Percentiles rank a stretch among this genome's conserved stretches.
Evolutionary conservation across 164 flowering plant genomes (phyloP).

Genomic region (Brasenia schreberi): DNA sequence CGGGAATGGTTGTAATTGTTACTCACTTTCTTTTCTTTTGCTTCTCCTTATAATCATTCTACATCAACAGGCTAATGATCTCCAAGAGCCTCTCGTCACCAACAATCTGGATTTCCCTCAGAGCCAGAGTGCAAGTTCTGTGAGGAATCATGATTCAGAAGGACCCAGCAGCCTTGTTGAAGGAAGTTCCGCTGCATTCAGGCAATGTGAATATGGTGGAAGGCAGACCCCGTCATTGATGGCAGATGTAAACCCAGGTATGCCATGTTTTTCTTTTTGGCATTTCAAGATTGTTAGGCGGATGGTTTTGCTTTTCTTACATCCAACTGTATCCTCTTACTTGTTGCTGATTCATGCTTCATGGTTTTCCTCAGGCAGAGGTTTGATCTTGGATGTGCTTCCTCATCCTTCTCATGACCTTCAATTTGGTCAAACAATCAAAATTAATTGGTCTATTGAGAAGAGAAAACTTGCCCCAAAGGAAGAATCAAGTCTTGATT

Average conservation of each 20-base stretch:
- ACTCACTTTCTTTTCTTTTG: conserved; percentile 5
- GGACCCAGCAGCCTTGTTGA: conserved; percentile 37
- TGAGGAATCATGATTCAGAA: conserved; percentile 32
- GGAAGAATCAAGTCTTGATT: conserved; percentile 18
- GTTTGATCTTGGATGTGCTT: conserved; percentile 43
- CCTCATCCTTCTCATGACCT: conserved; percentile 46
- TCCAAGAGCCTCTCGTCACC: conserved; percentile 75
- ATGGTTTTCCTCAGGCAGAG: conserved; percentile 32
- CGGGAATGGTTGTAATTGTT: neutral
- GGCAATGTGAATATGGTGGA: conserved; percentile 37
- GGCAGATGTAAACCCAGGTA: conserved; percentile 43
- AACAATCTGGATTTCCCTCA: conserved; percentile 24
- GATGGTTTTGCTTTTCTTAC: conserved; percentile 1
- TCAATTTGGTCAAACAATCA: conserved; percentile 68
- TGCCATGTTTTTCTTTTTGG: neutral
- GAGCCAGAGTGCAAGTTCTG: conserved; percentile 24
- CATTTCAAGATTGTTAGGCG: neutral
- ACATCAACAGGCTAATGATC: conserved; percentile 42
- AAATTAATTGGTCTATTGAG: conserved; percentile 20
- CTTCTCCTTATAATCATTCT: conserved; percentile 11
- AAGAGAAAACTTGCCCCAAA: conserved; percentile 21
- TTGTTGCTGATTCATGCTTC: conserved; percentile 1
- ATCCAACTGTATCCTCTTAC: neutral
- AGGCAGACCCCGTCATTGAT: conserved; percentile 33
- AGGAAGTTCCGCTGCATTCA: conserved; percentile 26